These are phyloP conservation scores for Atkinsonella hypoxylon DNA, from an alignment of 2,329 filamentous ascomycete species.

Conservation along the genomic window DNA sequence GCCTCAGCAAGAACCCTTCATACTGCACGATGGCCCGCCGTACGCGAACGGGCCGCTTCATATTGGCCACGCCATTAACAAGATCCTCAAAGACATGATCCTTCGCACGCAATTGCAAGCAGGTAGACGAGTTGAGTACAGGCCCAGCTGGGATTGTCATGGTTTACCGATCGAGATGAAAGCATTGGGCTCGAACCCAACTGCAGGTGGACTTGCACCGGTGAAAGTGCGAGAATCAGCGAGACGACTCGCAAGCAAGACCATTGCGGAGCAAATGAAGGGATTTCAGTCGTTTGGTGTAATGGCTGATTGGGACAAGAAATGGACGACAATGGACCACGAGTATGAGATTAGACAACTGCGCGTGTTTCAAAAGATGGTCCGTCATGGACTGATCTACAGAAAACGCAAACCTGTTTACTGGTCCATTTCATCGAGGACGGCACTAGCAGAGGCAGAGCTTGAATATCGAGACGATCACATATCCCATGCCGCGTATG, in stretches of 20 bases:
- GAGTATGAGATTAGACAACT: slow-evolving; percentile 66
- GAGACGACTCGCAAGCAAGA: slow-evolving; percentile 52
- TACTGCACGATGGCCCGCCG: slow-evolving; percentile 89
- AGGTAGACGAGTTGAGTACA: slow-evolving; percentile 59
- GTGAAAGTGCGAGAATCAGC: slow-evolving; percentile 54
- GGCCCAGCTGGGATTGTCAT: slow-evolving; percentile 97
- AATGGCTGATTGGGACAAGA: slow-evolving; percentile 68
- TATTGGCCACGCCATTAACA: slow-evolving; percentile 90
- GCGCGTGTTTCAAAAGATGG: slow-evolving; percentile 63
- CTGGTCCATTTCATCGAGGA: slow-evolving; percentile 71
- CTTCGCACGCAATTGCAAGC: slow-evolving; percentile 68
- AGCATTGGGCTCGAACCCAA: slow-evolving; percentile 51
- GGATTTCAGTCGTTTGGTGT: slow-evolving; percentile 63
- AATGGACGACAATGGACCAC: slow-evolving; percentile 70
- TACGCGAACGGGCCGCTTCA: slow-evolving; percentile 92
- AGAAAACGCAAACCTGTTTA: slow-evolving; percentile 73
- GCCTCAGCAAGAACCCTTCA: slow-evolving; percentile 50
- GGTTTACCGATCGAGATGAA: slow-evolving; percentile 95
- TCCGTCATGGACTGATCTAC: slow-evolving; percentile 61
- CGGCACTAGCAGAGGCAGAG: slow-evolving; percentile 73
- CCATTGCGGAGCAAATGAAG: slow-evolving; percentile 60
- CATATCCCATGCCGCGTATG: slow-evolving; percentile 59
- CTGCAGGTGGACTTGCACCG: slow-evolving; percentile 31
- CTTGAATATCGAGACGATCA: slow-evolving; percentile 73
- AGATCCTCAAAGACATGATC: slow-evolving; percentile 92